Conservation (phyloP, 2,329 filamentous ascomycete species). For the Sporothrix schenckii region DNA sequence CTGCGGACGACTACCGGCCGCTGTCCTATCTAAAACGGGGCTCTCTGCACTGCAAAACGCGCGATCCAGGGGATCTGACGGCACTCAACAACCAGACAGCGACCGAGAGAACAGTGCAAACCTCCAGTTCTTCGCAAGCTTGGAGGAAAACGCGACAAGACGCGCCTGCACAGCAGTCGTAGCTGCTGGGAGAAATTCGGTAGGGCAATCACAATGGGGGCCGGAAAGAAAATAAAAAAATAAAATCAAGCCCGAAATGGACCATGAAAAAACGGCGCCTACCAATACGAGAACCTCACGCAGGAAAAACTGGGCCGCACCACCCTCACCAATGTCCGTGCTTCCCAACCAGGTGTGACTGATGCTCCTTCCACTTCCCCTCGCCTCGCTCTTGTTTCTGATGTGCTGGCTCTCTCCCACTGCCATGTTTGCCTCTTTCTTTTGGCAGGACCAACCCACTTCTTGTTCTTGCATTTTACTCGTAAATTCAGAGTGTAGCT, state of each 20-base stretch:
- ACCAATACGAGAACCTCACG: slow-evolving; percentile 20
- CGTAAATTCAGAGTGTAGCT: neutral
- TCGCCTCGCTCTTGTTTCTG: neutral
- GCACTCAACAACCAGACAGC: neutral
- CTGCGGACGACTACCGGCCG: neutral
- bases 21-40: slow-evolving; percentile 1
- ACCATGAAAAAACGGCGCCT: neutral
- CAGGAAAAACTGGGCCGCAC: slow-evolving; percentile 24
- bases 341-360: slow-evolving; percentile 4
- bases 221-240: neutral
- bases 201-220: neutral
- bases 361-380: neutral
- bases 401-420: neutral
- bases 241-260: neutral
- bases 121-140: no score
- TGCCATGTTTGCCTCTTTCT: neutral
- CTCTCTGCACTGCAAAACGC: slow-evolving; percentile 3
- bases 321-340: slow-evolving; percentile 14
- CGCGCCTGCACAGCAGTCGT: slow-evolving; percentile 8
- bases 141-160: neutral
- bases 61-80: neutral
- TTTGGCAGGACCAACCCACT: neutral
- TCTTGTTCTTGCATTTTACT: neutral
- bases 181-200: neutral
- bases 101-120: no score